These are phyloP conservation scores for Termitomyces eurrhizus DNA, from an alignment of 768 basidiomycete species.

Conservation along the genomic window DNA sequence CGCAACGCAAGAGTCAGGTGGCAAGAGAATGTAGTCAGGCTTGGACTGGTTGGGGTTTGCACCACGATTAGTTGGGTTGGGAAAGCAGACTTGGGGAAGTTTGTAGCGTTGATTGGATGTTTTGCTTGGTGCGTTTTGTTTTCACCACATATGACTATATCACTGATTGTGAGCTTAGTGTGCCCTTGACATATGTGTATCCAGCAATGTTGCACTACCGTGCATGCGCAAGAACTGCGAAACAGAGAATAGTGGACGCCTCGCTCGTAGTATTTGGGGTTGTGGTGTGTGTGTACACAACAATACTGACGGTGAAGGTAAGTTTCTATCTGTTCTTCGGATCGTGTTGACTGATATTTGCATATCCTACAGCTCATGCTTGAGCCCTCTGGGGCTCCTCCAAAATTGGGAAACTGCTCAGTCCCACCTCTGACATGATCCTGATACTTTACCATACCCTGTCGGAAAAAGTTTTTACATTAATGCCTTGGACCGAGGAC, in stretches of 20 bases:
- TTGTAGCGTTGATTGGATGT: constrained; percentile 91
- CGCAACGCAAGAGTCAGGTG: constrained; percentile 78
- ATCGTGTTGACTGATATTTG: neutral
- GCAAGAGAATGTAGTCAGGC: constrained; percentile 88
- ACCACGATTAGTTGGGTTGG: constrained; percentile 79
- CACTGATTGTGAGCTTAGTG: constrained; percentile 38
- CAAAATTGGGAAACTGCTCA: neutral
- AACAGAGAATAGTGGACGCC: constrained; percentile 64
- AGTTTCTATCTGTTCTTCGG: neutral
- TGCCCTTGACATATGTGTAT: constrained; percentile 92
- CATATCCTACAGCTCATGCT: neutral
- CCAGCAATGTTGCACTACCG: constrained; percentile 91
- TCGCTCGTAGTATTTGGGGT: constrained; percentile 76
- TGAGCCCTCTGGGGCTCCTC: neutral
- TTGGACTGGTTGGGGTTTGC: constrained; percentile 70
- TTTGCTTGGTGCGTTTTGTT: constrained; percentile 76
- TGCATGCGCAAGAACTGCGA: constrained; percentile 69
- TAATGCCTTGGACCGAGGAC: neutral
- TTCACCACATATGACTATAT: neutral
- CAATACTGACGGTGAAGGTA: constrained; percentile 71
- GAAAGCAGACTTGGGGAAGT: constrained; percentile 92
- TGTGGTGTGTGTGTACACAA: constrained; percentile 72
- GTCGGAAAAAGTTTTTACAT: too few relatives aligned
- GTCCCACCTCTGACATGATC: neutral
- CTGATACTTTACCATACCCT: neutral